Conservation (phyloP, 345 rosid species). For the Syzygium aqueum region DNA sequence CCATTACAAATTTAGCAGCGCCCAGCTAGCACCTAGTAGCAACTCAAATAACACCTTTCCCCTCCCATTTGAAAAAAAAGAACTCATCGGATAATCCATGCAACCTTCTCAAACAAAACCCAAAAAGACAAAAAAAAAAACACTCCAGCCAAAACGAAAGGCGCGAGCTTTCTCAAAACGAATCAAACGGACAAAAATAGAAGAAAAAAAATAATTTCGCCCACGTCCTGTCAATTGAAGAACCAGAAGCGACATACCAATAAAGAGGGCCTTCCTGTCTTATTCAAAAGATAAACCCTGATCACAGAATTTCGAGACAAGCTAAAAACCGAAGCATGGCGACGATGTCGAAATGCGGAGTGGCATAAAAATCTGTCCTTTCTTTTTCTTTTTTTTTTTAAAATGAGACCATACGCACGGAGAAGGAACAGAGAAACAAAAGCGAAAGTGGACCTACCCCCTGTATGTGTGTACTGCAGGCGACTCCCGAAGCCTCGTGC, state of each 20-base stretch:
- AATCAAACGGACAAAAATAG: not conserved
- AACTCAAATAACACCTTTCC: not conserved
- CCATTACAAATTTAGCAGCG: not conserved
- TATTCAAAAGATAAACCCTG: not conserved
- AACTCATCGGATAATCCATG: not conserved
- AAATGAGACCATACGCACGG: not conserved
- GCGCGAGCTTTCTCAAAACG: not conserved
- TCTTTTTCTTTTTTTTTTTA: too few relatives aligned
- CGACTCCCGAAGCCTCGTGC: constrained; percentile 58
- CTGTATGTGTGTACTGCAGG: constrained; percentile 12
- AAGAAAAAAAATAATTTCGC: too few relatives aligned
- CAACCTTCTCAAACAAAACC: not conserved
- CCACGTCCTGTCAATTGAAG: not conserved
- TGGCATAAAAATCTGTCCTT: not conserved
- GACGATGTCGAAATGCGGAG: not conserved
- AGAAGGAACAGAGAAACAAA: not conserved
- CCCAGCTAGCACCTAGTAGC: not conserved
- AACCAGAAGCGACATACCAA: not conserved
- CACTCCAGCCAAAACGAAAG: not conserved
- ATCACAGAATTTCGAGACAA: not conserved
- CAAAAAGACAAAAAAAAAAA: not conserved
- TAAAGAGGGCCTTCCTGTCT: not conserved
- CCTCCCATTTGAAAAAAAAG: not conserved
- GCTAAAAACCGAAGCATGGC: not conserved
- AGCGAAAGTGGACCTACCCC: constrained; percentile 21